Evolutionary conservation across 169 alveolate genomes (phyloP), one percentile per base, ranked within the genome.

Genomic region (Cardiosporidium cionae): DNA sequence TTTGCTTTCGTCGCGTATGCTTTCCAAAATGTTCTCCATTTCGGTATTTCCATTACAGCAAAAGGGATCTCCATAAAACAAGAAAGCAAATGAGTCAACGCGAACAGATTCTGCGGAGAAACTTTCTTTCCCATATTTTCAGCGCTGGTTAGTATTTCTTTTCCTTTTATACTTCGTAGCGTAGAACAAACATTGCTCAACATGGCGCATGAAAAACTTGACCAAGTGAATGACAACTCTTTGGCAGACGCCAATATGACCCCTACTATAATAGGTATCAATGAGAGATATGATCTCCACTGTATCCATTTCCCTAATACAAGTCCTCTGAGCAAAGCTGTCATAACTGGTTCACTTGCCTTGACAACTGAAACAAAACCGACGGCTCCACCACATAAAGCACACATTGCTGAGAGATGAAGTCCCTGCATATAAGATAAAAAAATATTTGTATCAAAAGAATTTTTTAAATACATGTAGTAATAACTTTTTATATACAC

Each of bases 351-450:
- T 69, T 88, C 93, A 2, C 85, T 81, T 32, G 93, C 88, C 71
- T 88, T 88, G 54, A 88, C 78, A 23, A 86, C 87, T 74, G 86
- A 92, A 7, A 90, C 84, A 72, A 86, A 86, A 7, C 91, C 84
- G 27, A 87, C 91, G 2, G 91, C 89, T 2, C 92, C 91, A 0
- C 79, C 31, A 22, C 89, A 87, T 91, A 88, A 84, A n/a, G 93
- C 75, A 29, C 82, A 76, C 23, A 88, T 91, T 0, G 93, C 93
- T 1, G 91, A 90, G 31, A 78, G 64, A 77, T 88, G 92, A 84
- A 37, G 2, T 82, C 76, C 75, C 87, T 90, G 53, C 90, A 88
- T 0, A 84, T 9, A 23, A 90, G 90, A 72, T 81, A 86, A 0
- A 90, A 89, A 27, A 71, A 58, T 5, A 88, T 74, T 23, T 67